Evolutionary conservation across 768 basidiomycete species (phyloP).

Genomic region (Coprinopsis sp.): DNA sequence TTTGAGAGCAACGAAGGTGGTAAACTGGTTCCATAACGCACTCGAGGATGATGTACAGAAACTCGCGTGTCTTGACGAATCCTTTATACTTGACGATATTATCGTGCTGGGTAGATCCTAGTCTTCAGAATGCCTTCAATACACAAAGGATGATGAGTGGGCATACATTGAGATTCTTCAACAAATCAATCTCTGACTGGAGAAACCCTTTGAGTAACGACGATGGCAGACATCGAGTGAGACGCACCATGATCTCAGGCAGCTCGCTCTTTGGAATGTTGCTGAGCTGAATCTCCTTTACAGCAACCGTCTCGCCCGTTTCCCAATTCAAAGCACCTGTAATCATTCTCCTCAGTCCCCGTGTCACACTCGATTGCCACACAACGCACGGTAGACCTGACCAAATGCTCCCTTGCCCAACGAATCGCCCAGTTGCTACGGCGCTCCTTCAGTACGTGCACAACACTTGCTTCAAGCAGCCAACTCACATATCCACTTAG

Average conservation of each 20-base stretch:
- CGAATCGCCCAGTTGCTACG: conserved; percentile 91
- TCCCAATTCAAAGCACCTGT: conserved; percentile 89
- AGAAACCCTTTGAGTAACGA: conserved; percentile 13
- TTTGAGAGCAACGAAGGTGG: background rate
- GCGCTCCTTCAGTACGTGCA: conserved; percentile 7
- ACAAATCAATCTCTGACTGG: conserved; percentile 93
- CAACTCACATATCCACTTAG: conserved; percentile 62
- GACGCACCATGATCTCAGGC: conserved; percentile 91
- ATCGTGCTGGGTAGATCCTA: conserved; percentile 55
- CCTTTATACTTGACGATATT: conserved; percentile 99
- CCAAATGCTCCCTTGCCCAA: conserved; percentile 96
- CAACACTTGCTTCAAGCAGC: conserved; percentile 2
- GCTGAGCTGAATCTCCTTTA: conserved; percentile 94
- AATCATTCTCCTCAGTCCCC: conserved; percentile 10
- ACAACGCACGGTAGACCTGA: conserved; percentile 86
- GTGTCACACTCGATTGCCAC: background rate
- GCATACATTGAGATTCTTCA: conserved; percentile 92
- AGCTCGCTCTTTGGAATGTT: conserved; percentile 93
- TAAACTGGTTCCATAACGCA: conserved; percentile 31
- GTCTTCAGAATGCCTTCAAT: background rate
- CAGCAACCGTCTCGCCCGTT: conserved; percentile 96
- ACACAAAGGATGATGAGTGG: conserved; percentile 1
- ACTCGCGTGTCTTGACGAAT: conserved; percentile 91
- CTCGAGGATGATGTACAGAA: conserved; percentile 96
- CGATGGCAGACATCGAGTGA: conserved; percentile 8